phyloP scores from a whole-genome alignment of 139 green algal species.

The Volvox reticuliferus region DNA sequence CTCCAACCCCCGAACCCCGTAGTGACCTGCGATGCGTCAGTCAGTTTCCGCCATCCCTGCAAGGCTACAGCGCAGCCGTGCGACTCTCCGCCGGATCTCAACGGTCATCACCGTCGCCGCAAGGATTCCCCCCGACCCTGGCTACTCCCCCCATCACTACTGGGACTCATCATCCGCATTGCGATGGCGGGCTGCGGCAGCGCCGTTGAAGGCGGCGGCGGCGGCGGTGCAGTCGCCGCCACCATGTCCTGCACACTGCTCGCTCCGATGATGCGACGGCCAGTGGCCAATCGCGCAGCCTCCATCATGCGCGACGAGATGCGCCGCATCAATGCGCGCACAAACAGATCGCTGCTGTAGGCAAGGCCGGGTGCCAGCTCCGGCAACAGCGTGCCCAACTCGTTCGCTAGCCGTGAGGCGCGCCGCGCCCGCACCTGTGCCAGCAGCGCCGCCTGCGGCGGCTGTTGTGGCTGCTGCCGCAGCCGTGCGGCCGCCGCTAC shows the following conservation, averaged over 20 bases:
- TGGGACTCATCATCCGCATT: constrained; percentile 1
- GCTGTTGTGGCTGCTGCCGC: background rate
- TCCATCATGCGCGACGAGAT: constrained; percentile 51
- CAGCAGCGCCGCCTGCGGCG: background rate
- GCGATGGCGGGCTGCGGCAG: constrained; percentile 16
- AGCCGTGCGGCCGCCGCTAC: background rate
- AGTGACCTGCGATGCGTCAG: no score
- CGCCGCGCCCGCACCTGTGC: background rate
- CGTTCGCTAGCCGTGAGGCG: constrained; percentile 36
- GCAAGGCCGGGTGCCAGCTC: constrained; percentile 73
- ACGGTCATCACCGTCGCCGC: background rate
- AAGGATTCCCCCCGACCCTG: background rate
- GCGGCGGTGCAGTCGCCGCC: background rate
- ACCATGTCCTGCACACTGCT: background rate
- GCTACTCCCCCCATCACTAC: background rate
- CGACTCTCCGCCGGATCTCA: no score
- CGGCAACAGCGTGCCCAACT: constrained; percentile 73
- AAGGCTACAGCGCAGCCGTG: no score
- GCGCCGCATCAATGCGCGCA: constrained; percentile 57
- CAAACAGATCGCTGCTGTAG: constrained; percentile 70
- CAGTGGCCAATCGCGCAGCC: constrained; percentile 14
- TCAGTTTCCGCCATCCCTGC: no score
- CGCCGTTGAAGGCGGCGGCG: background rate
- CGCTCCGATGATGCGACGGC: background rate
- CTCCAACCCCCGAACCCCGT: no score